phyloP scores from a whole-genome alignment of 371 early-diverging fungal genomes.

The Mycotypha africana region DNA sequence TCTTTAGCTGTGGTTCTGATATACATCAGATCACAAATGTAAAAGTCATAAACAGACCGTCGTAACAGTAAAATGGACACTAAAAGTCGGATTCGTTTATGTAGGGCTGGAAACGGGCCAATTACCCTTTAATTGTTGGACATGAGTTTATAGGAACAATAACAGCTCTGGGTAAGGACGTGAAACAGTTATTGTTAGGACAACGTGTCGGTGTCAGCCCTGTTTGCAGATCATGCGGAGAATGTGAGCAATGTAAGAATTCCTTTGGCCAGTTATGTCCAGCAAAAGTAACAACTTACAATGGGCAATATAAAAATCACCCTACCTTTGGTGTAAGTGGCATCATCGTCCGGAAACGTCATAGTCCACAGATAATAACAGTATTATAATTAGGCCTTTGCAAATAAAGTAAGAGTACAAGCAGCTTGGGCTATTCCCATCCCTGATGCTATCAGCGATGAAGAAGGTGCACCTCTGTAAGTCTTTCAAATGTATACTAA shows the following conservation, averaged over 20 bases:
- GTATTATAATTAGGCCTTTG: conserved; percentile 23
- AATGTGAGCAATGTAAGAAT: conserved; percentile 32
- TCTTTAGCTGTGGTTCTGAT: conserved; percentile 47
- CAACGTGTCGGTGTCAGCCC: conserved; percentile 74
- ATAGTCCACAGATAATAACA: too few species aligned
- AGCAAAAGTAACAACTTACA: conserved; percentile 38
- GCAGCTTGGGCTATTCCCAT: conserved; percentile 46
- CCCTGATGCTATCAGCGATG: conserved; percentile 41
- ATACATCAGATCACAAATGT: conserved; percentile 35
- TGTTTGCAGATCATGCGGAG: conserved; percentile 36
- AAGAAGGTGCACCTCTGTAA: conserved; percentile 41
- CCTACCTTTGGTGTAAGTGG: conserved; percentile 43
- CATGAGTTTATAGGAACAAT: conserved; percentile 73
- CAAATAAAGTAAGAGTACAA: conserved; percentile 37
- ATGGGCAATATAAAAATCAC: conserved; percentile 30
- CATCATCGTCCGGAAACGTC: too few species aligned
- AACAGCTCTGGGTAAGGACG: conserved; percentile 46
- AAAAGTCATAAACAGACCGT: not conserved
- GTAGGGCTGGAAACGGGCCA: conserved; percentile 40
- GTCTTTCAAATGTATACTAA: too few species aligned
- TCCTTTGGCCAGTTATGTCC: conserved; percentile 33
- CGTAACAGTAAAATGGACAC: conserved; percentile 5
- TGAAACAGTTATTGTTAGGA: conserved; percentile 48
- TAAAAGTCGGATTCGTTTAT: not conserved
- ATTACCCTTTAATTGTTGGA: conserved; percentile 63